Evolutionary conservation across 2,329 filamentous ascomycete genomes (phyloP).

Genomic region (Aspergillus sp.): DNA sequence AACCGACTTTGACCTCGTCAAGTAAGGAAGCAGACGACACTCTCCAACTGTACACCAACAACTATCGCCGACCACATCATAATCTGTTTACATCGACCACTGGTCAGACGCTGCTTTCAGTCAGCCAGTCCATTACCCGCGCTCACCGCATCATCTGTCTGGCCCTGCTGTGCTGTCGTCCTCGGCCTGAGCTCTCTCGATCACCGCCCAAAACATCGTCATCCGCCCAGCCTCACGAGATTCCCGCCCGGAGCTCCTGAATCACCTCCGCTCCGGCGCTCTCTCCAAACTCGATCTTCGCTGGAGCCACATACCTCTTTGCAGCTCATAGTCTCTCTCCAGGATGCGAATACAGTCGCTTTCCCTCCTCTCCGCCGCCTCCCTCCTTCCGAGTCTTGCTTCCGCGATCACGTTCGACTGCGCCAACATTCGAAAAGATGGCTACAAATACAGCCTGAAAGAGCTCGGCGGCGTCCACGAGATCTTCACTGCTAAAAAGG

Average conservation of each 20-base stretch:
- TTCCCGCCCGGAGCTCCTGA: slow-evolving; percentile 1
- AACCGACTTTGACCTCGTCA: slow-evolving; percentile 4
- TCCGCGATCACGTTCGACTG: slow-evolving; percentile 44
- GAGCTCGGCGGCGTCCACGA: slow-evolving; percentile 44
- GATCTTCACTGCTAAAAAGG: slow-evolving; percentile 36
- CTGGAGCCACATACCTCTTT: background rate
- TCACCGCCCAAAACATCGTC: slow-evolving; percentile 12
- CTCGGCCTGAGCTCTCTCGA: slow-evolving; percentile 17
- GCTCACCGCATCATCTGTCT: slow-evolving; percentile 8
- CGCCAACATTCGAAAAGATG: slow-evolving; percentile 39
- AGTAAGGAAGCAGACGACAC: slow-evolving; percentile 5
- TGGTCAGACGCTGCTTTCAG: background rate
- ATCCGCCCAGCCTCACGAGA: slow-evolving; percentile 5
- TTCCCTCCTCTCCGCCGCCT: slow-evolving; percentile 30
- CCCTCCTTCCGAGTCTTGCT: slow-evolving; percentile 33
- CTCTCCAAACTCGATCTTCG: background rate
- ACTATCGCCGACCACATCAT: slow-evolving; percentile 26
- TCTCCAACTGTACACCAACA: slow-evolving; percentile 11
- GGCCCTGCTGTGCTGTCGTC: background rate
- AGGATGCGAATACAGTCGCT: slow-evolving; percentile 41
- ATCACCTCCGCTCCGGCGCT: background rate
- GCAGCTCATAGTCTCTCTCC: slow-evolving; percentile 4
- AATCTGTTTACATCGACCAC: slow-evolving; percentile 4
- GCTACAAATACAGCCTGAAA: slow-evolving; percentile 46
- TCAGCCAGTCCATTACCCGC: slow-evolving; percentile 7